A percentile compares a stretch with the other conserved stretches of the same genome.
These are phyloP conservation scores for Karstenula rhodostoma DNA, from an alignment of 2,329 filamentous ascomycete species.

Conservation along the genomic window DNA sequence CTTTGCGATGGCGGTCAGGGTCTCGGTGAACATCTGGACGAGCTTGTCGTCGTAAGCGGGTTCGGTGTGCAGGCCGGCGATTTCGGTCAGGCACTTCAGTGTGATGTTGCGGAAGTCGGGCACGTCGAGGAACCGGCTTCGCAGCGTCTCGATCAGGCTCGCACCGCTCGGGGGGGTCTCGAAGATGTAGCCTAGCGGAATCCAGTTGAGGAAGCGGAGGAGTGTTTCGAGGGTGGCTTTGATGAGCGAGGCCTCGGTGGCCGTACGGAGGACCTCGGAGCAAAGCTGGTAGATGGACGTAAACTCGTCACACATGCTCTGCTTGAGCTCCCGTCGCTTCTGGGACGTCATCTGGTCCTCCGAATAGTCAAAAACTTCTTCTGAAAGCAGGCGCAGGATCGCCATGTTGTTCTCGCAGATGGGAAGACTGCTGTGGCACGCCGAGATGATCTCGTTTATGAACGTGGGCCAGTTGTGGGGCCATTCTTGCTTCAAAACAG, in stretches of 20 bases:
- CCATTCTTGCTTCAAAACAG: slow-evolving; percentile 99
- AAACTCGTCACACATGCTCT: slow-evolving; percentile 98
- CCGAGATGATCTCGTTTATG: slow-evolving; percentile 98
- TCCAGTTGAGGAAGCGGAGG: slow-evolving; percentile 98
- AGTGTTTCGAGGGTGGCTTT: slow-evolving; percentile 97
- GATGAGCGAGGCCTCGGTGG: slow-evolving; percentile 85
- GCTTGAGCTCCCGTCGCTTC: slow-evolving; percentile 96
- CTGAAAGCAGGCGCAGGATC: slow-evolving; percentile 91
- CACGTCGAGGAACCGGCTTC: slow-evolving; percentile 89
- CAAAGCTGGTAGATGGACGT: slow-evolving; percentile 98
- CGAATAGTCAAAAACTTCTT: slow-evolving; percentile 99
- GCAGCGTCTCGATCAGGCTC: slow-evolving; percentile 87
- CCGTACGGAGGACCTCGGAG: slow-evolving; percentile 91
- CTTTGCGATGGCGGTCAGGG: slow-evolving; percentile 87
- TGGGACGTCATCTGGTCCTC: slow-evolving; percentile 99
- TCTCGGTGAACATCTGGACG: slow-evolving; percentile 98
- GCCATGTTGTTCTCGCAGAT: slow-evolving; percentile 99
- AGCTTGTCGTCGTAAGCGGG: slow-evolving; percentile 92
- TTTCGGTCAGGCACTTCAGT: slow-evolving; percentile 95
- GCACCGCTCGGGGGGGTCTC: slow-evolving; percentile 74
- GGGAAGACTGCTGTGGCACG: slow-evolving; percentile 92
- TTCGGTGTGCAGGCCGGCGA: slow-evolving; percentile 90
- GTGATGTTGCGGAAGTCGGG: slow-evolving; percentile 97
- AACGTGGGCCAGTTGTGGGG: slow-evolving; percentile 99
- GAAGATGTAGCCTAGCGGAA: slow-evolving; percentile 97